Evolutionary conservation across 805 yeast genomes (phyloP), one percentile per base, ranked within the genome.

Genomic region (Candida ortonii): DNA sequence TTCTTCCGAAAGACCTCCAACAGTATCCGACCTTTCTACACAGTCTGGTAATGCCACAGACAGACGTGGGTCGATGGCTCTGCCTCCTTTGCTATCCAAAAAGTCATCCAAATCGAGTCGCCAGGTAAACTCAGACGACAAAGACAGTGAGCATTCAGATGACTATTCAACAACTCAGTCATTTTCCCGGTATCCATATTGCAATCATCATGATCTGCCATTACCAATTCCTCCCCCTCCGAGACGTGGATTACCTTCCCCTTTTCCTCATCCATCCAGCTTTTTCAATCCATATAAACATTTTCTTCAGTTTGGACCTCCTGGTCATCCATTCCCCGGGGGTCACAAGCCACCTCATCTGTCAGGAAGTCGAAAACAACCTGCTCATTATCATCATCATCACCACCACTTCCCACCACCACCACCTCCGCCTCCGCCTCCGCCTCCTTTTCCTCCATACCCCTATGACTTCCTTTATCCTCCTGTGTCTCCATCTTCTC

Each of bases 351-450:
- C n/a, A n/a, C n/a, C n/a, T n/a, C n/a, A n/a, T n/a, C n/a, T n/a
- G n/a, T n/a, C n/a, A n/a, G n/a, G n/a, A n/a, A n/a, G n/a, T n/a
- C n/a, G n/a, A n/a, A n/a, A n/a, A n/a, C n/a, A n/a, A n/a, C n/a
- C n/a, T n/a, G n/a, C n/a, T n/a, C n/a, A n/a, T n/a, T 39, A 46
- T 7, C 46, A 50, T 4, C 40, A 33, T 28, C 24, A 39, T 30
- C 25, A 14, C 9, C 45, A 34, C 28, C 44, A 31, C 18, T 33
- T 32, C 13, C 53, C 57, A 25, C 30, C 25, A 15, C 38, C 26
- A n/a, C 29, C 28, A 22, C 53, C 59, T 8, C 54, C 53, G 3
- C 54, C 61, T 11, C 57, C 56, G 11, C 53, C 54, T 9, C 34
- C 61, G 10, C 57, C 56, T n/a, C 53, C 54, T 9, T 36, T 38